Percentiles rank a stretch among this genome's conserved stretches.
Evolutionary conservation across 805 yeast genomes (phyloP).

Genomic region (Starmerella ratchasimensis): DNA sequence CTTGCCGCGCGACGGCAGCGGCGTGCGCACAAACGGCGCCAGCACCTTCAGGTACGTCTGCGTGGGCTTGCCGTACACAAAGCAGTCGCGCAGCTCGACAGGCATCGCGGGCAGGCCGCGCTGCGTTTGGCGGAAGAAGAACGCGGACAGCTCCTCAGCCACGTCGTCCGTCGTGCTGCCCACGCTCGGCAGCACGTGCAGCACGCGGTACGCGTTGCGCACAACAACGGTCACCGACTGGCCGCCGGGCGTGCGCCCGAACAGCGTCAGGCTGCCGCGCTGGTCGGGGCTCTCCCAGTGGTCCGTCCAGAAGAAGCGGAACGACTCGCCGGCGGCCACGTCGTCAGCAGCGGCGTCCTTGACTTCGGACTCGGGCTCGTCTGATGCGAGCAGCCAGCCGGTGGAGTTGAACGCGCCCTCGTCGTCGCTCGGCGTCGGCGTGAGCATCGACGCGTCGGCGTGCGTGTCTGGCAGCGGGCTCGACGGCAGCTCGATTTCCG

Average conservation of each 20-base stretch:
- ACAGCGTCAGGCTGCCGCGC: constrained; percentile 45
- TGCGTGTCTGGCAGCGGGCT: neutral
- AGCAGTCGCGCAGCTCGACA: constrained; percentile 67
- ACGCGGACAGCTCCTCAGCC: constrained; percentile 58
- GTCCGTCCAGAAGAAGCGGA: constrained; percentile 83
- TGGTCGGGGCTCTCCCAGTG: constrained; percentile 53
- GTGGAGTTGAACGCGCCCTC: constrained; percentile 24
- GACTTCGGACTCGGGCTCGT: constrained; percentile 7
- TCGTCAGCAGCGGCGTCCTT: neutral
- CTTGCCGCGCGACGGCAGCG: constrained; percentile 37
- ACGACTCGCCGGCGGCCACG: constrained; percentile 1
- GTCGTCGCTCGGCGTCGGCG: constrained; percentile 34
- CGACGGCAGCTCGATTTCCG: neutral
- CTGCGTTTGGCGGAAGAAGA: constrained; percentile 50
- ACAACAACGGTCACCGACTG: constrained; percentile 60
- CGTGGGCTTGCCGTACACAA: constrained; percentile 31
- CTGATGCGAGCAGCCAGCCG: constrained; percentile 7
- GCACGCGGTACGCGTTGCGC: constrained; percentile 51
- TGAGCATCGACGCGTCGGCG: constrained; percentile 2
- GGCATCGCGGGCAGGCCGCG: constrained; percentile 55
- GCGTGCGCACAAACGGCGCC: constrained; percentile 44
- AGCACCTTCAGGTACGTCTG: constrained; percentile 67
- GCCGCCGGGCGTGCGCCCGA: constrained; percentile 60
- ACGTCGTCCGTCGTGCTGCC: constrained; percentile 38
- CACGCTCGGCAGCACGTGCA: constrained; percentile 64